phyloP scores from a whole-genome alignment of 495 filamentous ascomycete species.

The Amphirosellinia nigrospora region DNA sequence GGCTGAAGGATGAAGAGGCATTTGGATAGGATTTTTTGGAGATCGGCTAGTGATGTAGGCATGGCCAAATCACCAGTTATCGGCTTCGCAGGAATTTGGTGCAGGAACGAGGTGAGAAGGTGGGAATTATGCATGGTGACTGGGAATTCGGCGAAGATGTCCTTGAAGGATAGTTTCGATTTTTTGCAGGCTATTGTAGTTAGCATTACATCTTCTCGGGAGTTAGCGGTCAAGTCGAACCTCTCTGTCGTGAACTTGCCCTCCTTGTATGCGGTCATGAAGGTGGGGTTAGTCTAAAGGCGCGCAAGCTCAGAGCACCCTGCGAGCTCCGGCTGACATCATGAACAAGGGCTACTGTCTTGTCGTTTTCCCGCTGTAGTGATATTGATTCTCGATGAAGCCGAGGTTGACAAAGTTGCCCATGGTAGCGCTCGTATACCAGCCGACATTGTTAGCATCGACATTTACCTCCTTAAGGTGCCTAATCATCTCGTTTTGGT shows the following conservation, averaged over 20 bases:
- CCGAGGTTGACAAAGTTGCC: constrained; percentile 95
- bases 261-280: constrained; percentile 94
- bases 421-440: constrained; percentile 98
- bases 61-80: constrained; percentile 67
- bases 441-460: constrained; percentile 96
- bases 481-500: constrained; percentile 97
- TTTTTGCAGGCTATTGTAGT: constrained; percentile 79
- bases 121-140: constrained; percentile 94
- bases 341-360: constrained; percentile 92
- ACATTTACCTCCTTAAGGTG: constrained; percentile 96
- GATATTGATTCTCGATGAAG: constrained; percentile 97
- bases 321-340: constrained; percentile 93
- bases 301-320: constrained; percentile 85
- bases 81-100: constrained; percentile 72
- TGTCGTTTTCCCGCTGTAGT: constrained; percentile 95
- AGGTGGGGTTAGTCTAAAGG: constrained; percentile 88
- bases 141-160: constrained; percentile 93
- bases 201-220: constrained; percentile 36
- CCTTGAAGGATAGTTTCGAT: constrained; percentile 88
- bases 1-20: constrained; percentile 82
- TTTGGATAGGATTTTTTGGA: constrained; percentile 61
- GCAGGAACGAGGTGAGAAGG: constrained; percentile 91
- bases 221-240: constrained; percentile 54
- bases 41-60: constrained; percentile 76
- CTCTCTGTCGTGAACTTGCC: constrained; percentile 95